Evolutionary conservation across 2,329 filamentous ascomycete genomes (phyloP).

Genomic region (Mycosphaerella arachidis): DNA sequence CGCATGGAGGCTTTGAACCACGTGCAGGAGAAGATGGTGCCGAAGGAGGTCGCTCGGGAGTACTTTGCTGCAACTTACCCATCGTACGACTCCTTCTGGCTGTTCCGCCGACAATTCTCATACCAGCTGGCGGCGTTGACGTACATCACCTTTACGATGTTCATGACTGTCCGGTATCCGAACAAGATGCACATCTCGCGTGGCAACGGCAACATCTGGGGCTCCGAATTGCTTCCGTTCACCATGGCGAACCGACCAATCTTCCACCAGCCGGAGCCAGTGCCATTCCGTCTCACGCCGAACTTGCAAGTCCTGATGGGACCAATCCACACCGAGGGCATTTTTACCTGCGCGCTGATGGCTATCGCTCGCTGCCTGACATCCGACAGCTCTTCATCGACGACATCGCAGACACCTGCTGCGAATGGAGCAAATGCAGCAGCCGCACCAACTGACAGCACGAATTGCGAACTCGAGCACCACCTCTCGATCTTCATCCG

Average conservation of each 20-base stretch:
- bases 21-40: conserved; percentile 91
- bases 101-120: conserved; percentile 94
- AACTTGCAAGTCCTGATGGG: conserved; percentile 97
- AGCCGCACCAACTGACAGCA: conserved; percentile 19
- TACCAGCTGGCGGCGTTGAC: conserved; percentile 93
- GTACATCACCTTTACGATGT: conserved; percentile 98
- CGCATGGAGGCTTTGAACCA: conserved; percentile 84
- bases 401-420: conserved; percentile 11
- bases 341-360: conserved; percentile 94
- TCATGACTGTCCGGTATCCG: conserved; percentile 93
- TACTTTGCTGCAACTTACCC: conserved; percentile 88
- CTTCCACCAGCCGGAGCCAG: conserved; percentile 91
- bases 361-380: conserved; percentile 91
- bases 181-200: conserved; percentile 92
- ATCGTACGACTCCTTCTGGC: conserved; percentile 90
- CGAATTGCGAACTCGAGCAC: conserved; percentile 73
- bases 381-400: conserved; percentile 55
- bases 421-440: conserved; percentile 29
- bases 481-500: conserved; percentile 91
- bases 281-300: conserved; percentile 94
- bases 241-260: conserved; percentile 80
- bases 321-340: conserved; percentile 89
- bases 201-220: conserved; percentile 89
- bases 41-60: conserved; percentile 72
- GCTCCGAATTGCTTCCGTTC: conserved; percentile 84